These are phyloP conservation scores for Rhododendron ovatum DNA, from an alignment of 148 eudicot species.

Conservation along the genomic window DNA sequence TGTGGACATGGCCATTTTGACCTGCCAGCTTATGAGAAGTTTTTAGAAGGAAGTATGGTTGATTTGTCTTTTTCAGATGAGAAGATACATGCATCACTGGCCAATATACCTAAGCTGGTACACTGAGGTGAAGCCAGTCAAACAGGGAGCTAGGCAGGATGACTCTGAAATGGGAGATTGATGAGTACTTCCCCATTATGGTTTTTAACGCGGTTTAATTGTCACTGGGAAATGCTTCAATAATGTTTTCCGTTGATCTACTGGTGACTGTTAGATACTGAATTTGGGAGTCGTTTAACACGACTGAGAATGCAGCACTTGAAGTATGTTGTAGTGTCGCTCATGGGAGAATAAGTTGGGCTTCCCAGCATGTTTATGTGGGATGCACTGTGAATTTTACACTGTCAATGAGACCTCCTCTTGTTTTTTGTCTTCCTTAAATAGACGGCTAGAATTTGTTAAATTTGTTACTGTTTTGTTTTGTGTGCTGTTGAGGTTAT, in stretches of 20 bases:
- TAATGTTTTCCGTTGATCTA: not conserved
- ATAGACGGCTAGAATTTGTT: not conserved
- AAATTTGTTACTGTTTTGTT: not conserved
- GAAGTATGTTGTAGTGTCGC: not conserved
- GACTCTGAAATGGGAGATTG: not conserved
- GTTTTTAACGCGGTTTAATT: not conserved
- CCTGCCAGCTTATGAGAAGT: constrained; percentile 77
- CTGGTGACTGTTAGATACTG: not conserved
- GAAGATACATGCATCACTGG: constrained; percentile 52
- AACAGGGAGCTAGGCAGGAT: not conserved
- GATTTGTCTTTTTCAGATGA: constrained; percentile 68
- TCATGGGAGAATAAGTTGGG: not conserved
- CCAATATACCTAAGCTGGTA: constrained; percentile 49
- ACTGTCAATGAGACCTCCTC: not conserved
- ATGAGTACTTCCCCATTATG: not conserved
- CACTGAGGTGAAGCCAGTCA: constrained; percentile 2
- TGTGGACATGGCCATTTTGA: constrained; percentile 98
- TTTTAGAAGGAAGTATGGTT: constrained; percentile 65
- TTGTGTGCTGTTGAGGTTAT: not conserved
- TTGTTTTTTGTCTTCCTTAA: not conserved
- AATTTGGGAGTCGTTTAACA: not conserved
- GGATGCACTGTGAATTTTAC: not conserved
- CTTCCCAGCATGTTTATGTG: not conserved
- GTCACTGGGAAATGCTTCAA: not conserved
- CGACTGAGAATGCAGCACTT: not conserved